These are phyloP conservation scores for Rosa rugosa DNA, from an alignment of 306 rosid species.

Conservation along the genomic window DNA sequence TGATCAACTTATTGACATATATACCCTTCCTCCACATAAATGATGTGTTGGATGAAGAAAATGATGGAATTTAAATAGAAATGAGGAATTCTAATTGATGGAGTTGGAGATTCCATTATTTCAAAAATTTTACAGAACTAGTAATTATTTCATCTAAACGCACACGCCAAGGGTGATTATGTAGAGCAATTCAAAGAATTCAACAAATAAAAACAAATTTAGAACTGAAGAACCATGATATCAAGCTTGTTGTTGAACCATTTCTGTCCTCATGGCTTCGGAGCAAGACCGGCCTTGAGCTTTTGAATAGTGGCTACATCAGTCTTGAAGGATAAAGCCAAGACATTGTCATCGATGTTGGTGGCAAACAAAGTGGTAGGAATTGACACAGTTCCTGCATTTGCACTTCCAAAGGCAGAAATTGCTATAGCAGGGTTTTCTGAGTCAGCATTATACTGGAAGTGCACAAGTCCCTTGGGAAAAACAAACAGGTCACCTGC, in stretches of 20 bases:
- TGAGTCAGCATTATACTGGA: slow-evolving; percentile 16
- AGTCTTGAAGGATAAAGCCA: slow-evolving; percentile 17
- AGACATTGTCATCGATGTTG: background rate
- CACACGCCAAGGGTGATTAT: background rate
- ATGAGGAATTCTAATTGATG: too few species aligned
- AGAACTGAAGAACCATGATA: background rate
- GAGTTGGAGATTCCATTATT: too few species aligned
- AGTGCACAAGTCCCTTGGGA: slow-evolving; percentile 20
- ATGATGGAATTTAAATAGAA: too few species aligned
- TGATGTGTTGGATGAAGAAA: too few species aligned
- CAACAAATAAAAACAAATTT: background rate
- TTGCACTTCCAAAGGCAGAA: slow-evolving; percentile 25
- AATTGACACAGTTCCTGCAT: slow-evolving; percentile 16
- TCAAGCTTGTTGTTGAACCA: background rate
- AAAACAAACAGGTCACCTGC: slow-evolving; percentile 18
- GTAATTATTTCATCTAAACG: too few species aligned
- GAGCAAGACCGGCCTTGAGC: slow-evolving; percentile 16
- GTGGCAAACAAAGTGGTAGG: slow-evolving; percentile 15
- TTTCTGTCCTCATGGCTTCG: background rate
- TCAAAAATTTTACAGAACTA: too few species aligned
- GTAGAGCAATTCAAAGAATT: background rate
- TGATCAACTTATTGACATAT: too few species aligned
- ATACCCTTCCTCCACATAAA: too few species aligned
- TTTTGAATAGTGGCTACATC: slow-evolving; percentile 17
- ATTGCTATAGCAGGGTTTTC: background rate